Percentiles rank a stretch among this genome's conserved stretches.
phyloP scores from a whole-genome alignment of 164 flowering plant species.

The Magnolia officinalis region DNA sequence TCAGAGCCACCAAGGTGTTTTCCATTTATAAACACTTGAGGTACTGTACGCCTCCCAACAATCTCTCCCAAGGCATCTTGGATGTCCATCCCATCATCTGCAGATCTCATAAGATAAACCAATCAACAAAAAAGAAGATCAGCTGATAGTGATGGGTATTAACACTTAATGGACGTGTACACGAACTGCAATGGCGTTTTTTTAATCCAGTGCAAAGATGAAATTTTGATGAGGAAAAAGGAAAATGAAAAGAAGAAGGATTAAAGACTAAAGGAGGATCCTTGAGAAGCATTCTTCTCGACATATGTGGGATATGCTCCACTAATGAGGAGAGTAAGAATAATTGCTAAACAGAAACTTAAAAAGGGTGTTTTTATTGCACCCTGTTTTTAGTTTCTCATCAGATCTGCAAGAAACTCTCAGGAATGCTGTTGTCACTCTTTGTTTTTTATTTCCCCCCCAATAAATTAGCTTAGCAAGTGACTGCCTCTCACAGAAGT shows the following conservation, averaged over 20 bases:
- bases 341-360: no score
- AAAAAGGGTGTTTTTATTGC: no score
- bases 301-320: neutral
- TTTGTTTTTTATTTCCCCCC: no score
- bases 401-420: neutral
- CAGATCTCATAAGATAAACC: neutral
- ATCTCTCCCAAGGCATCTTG: slow-evolving; percentile 65
- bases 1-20: slow-evolving; percentile 96
- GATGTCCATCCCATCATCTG: slow-evolving; percentile 75
- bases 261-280: no score
- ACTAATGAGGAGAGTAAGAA: neutral
- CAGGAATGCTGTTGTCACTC: neutral
- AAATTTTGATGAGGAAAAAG: no score
- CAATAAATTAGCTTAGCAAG: neutral
- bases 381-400: neutral
- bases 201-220: neutral
- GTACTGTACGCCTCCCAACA: slow-evolving; percentile 87
- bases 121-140: neutral
- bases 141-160: neutral
- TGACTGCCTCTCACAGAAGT: neutral
- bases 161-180: neutral
- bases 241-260: no score
- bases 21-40: slow-evolving; percentile 86
- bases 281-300: neutral
- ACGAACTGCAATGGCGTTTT: neutral